Conservation (phyloP, 139 green algal genomes). For the Axilococcus clingmanii region DNA sequence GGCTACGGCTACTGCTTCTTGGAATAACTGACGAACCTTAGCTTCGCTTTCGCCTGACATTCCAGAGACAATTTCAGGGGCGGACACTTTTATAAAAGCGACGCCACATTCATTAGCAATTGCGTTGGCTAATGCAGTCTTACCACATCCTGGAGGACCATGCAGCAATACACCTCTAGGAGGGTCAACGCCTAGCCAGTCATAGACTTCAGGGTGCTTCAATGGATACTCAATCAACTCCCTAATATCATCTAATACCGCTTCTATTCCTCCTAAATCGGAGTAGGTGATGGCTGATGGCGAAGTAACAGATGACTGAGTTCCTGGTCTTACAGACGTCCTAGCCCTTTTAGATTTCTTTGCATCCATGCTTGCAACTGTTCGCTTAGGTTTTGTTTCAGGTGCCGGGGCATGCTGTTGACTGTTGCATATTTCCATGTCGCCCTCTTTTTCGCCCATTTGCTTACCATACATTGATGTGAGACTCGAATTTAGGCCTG, state of each 20-base stretch:
- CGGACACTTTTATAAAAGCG: conserved; percentile 70
- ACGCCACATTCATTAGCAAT: conserved; percentile 87
- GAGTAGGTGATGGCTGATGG: conserved; percentile 51
- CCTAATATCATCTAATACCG: conserved; percentile 63
- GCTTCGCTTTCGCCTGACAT: conserved; percentile 73
- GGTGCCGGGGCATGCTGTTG: no score
- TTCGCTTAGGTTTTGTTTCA: no score
- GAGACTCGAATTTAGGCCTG: background rate
- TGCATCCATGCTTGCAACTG: conserved; percentile 9
- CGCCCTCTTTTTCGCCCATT: background rate
- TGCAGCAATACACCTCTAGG: conserved; percentile 84
- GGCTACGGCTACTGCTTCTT: conserved; percentile 59
- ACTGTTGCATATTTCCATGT: background rate
- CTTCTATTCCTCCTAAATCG: conserved; percentile 78
- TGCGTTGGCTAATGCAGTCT: conserved; percentile 83
- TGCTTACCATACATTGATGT: background rate
- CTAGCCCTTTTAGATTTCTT: conserved; percentile 12
- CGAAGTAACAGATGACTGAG: background rate
- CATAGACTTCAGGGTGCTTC: conserved; percentile 84
- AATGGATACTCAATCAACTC: conserved; percentile 85
- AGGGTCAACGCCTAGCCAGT: conserved; percentile 77
- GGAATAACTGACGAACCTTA: conserved; percentile 75
- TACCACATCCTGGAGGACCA: conserved; percentile 76
- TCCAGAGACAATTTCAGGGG: conserved; percentile 68
- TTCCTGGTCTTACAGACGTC: background rate